Base-by-base conservation (phyloP, 2,329 filamentous ascomycete species). In the Zymoseptoria tritici region DNA sequence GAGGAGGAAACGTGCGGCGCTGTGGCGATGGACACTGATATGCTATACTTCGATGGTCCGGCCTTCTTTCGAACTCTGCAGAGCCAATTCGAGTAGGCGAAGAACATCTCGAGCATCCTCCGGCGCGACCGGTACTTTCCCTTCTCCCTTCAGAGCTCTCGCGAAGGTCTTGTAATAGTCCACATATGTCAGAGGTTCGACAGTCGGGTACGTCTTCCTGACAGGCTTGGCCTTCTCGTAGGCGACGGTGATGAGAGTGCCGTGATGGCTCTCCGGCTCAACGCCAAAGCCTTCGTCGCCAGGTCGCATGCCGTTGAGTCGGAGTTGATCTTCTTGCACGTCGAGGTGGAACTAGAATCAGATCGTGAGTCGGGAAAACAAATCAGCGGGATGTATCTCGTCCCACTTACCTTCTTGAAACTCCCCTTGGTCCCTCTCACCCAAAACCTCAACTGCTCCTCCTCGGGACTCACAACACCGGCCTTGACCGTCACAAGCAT, bases 371-470 rank as follows among this genome's bases (percentile, higher is more conserved):
- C n/a, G n/a, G n/a, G n/a, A n/a, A n/a, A n/a, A n/a, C n/a, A n/a
- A n/a, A n/a, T n/a, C n/a, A n/a, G n/a, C n/a, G n/a, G n/a, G n/a
- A n/a, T n/a, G n/a, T n/a, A n/a, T n/a, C n/a, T n/a, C n/a, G 21
- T 22, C 4, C 21, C 21, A 22, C 21, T 22, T 2, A 22, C 21
- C 21, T 92, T 93, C 77, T 83, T 87, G 75, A 87, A 93, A 69
- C 83, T 88, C 0, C 88, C 90, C 74, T 86, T 85, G 19, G 83
- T 83, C 21, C 90, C 90, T 24, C 89, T 80, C 9, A 92, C 79
- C 89, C 89, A 92, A 78, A 86, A 93, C 49, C 89, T 79, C 60
- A 88, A 78, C 77, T 93, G 89, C 62, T 83, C 78, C 22, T 78
- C 78, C 74, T 92, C 89, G 2, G 83, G 83, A 70, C 85, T 89